Conservation (phyloP, 306 rosid genomes). For the Spatholobus suberectus region DNA sequence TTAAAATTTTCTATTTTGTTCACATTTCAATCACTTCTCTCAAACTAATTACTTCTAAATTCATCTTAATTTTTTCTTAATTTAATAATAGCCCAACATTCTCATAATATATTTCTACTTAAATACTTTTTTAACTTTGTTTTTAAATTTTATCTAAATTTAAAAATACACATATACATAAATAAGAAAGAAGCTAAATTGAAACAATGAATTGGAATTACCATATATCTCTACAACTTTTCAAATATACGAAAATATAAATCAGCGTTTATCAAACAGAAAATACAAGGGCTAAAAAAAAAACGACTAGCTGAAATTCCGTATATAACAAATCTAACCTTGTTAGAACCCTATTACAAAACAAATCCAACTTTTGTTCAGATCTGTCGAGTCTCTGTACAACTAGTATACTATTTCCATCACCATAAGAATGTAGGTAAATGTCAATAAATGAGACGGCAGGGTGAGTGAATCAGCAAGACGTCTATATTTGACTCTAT, state of each 20-base stretch:
- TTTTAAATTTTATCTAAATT: not conserved
- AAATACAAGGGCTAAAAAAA: not conserved
- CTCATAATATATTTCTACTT: not conserved
- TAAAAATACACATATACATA: not conserved
- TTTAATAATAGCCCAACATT: not conserved
- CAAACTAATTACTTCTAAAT: not conserved
- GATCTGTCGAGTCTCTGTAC: conserved; percentile 12
- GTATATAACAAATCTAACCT: not conserved
- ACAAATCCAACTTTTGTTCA: not conserved
- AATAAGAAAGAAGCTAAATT: conserved; percentile 19
- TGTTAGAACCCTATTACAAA: conserved; percentile 19
- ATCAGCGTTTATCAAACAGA: not conserved
- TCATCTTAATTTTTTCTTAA: not conserved
- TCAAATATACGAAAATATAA: conserved; percentile 6
- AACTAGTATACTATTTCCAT: conserved; percentile 17
- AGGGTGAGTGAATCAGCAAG: not conserved
- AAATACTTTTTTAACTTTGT: not conserved
- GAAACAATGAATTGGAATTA: not conserved
- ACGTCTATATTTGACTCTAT: not conserved
- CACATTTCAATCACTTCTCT: not conserved
- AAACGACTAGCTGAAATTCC: not conserved
- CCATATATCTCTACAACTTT: not conserved
- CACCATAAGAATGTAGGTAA: not conserved
- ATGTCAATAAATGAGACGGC: not conserved
- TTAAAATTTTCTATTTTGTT: not conserved